phyloP scores from a whole-genome alignment of 192 early-diverging fungal species.

The Coemansia sp. region DNA sequence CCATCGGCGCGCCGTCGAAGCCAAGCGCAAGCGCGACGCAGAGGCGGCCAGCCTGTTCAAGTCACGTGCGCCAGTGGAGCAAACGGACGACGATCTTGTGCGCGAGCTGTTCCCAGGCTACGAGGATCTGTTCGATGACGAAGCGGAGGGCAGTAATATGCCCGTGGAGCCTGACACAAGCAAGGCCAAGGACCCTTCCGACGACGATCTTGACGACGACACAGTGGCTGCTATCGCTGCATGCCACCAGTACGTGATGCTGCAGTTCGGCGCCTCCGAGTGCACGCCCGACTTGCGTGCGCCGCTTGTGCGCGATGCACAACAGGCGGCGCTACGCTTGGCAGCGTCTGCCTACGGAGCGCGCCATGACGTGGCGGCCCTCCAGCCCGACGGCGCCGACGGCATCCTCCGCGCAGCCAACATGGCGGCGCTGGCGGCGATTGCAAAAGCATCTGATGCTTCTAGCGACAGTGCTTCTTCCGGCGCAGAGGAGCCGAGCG shows the following conservation, averaged over 20 bases:
- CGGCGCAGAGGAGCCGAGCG: not conserved
- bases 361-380: constrained; percentile 16
- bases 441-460: constrained; percentile 12
- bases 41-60: constrained; percentile 48
- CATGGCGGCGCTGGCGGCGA: constrained; percentile 30
- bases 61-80: constrained; percentile 45
- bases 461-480: not conserved
- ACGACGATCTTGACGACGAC: constrained; percentile 49
- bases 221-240: constrained; percentile 54
- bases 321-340: constrained; percentile 28
- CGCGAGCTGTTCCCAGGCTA: constrained; percentile 84
- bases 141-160: constrained; percentile 4
- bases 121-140: constrained; percentile 64
- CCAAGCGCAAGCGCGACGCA: constrained; percentile 28
- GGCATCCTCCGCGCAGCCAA: constrained; percentile 37
- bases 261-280: constrained; percentile 37
- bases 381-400: constrained; percentile 18
- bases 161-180: not conserved
- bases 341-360: constrained; percentile 21
- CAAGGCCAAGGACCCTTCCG: not conserved
- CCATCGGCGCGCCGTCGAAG: constrained; percentile 36
- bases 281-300: constrained; percentile 14
- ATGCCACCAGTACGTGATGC: constrained; percentile 59
- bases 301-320: constrained; percentile 21
- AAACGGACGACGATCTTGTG: constrained; percentile 72